Percentiles rank a stretch among this genome's conserved stretches.
phyloP scores from a whole-genome alignment of 2,329 filamentous ascomycete genomes.

The Pseudocercospora fijiensis region DNA sequence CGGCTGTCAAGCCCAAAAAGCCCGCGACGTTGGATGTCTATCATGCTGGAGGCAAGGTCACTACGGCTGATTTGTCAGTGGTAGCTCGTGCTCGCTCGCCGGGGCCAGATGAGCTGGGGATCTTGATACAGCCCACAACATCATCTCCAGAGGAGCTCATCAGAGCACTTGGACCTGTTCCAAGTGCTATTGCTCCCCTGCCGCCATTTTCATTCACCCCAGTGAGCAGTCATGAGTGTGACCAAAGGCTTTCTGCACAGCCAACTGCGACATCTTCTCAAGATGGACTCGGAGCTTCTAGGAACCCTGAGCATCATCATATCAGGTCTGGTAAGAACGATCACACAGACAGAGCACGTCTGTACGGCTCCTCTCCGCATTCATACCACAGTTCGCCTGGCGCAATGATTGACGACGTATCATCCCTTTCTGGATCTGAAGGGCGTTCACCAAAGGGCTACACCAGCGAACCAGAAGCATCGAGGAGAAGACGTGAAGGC shows the following conservation, averaged over 20 bases:
- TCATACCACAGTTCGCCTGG: constrained; percentile 15
- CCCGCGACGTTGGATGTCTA: constrained; percentile 15
- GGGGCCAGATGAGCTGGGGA: constrained; percentile 23
- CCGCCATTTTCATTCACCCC: constrained; percentile 1
- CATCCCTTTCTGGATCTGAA: constrained; percentile 9
- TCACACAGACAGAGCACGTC: neutral
- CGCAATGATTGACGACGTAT: constrained; percentile 7
- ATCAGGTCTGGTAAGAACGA: neutral
- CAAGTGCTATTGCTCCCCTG: constrained; percentile 2
- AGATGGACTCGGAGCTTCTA: neutral
- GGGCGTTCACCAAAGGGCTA: constrained; percentile 11
- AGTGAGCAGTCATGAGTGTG: neutral
- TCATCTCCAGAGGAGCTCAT: constrained; percentile 29
- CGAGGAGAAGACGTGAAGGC: neutral
- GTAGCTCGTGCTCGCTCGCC: constrained; percentile 22
- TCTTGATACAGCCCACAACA: constrained; percentile 23
- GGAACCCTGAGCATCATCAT: neutral
- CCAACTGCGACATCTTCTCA: neutral
- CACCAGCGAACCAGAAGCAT: constrained; percentile 12
- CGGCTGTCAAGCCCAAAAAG: neutral
- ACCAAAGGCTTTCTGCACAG: neutral
- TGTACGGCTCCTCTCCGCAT: constrained; percentile 5
- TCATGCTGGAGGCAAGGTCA: constrained; percentile 13
- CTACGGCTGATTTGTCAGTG: constrained; percentile 18
- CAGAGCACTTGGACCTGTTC: constrained; percentile 27